Evolutionary conservation across 345 rosid genomes (phyloP), one percentile per base, ranked within the genome.

Genomic region (Adansonia digitata): DNA sequence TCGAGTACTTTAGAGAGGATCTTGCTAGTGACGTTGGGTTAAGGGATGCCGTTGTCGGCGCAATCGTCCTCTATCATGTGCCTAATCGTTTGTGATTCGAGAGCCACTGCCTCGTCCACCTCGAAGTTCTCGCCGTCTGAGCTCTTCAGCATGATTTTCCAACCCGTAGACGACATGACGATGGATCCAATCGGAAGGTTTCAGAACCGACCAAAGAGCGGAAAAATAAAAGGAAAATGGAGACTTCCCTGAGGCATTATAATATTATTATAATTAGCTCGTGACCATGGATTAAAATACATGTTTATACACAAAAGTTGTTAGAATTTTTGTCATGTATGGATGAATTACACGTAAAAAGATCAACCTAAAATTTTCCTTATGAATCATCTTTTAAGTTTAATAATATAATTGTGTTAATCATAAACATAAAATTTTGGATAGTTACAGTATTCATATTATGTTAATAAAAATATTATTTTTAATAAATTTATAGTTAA

Each of bases 61-160:
- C 94, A 89, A 62, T 85, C 85, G 57, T 81, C 84, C 71, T 91
- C 94, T 56, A 91, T 86, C 91, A 87, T 83, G 73, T 92, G 92
- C 77, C 84, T 89, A 10, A 92, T 87, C 56, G 91, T 90, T 80
- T 85, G 87, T 2, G 94, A 90, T 71, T 88, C 81, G 26, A 77
- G 20, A 0, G 94, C 97, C 39, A 90, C 92, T 40, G 48, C 76
- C 65, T 86, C 86, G 0, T 87, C 92, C 39, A 91, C 82, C 82
- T 88, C 91, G 81, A 92, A 88, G 0, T 82, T 75, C 80, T 89
- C 92, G 2, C 89, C 91, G 62, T 91, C 94, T 27, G 87, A 86
- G 67, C 91, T 86, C 75, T 60, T 80, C 56, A 89, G 84, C 49
- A 74, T 55, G 76, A 89, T 83, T 77, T 78, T 89, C 77, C 82